Conservation (phyloP, 805 yeast species). For the Spathaspora boniae region DNA sequence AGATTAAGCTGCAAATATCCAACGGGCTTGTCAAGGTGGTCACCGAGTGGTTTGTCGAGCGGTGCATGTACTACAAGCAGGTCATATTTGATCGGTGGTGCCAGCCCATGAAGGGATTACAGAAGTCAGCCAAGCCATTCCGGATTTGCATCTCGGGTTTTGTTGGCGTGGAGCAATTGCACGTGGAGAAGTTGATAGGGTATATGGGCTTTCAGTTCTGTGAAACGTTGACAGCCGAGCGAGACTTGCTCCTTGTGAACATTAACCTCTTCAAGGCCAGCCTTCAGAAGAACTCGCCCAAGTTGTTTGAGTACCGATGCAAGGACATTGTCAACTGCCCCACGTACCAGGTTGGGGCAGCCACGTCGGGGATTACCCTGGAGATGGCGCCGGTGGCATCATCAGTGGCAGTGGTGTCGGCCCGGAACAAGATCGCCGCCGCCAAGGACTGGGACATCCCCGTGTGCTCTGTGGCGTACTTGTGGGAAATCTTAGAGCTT, state of each 20-base stretch:
- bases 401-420: slow-evolving; percentile 37
- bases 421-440: slow-evolving; percentile 54
- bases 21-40: slow-evolving; percentile 31
- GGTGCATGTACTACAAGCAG: slow-evolving; percentile 58
- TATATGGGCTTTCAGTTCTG: slow-evolving; percentile 50
- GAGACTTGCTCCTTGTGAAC: slow-evolving; percentile 59
- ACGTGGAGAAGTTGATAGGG: slow-evolving; percentile 59
- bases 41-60: slow-evolving; percentile 81
- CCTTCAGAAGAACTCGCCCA: slow-evolving; percentile 37
- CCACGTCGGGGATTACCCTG: slow-evolving; percentile 7
- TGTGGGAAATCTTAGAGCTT: slow-evolving; percentile 48
- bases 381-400: slow-evolving; percentile 23
- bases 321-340: slow-evolving; percentile 34
- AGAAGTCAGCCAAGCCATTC: slow-evolving; percentile 19
- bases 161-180: slow-evolving; percentile 71
- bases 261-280: slow-evolving; percentile 42
- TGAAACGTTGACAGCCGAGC: slow-evolving; percentile 44
- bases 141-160: slow-evolving; percentile 66
- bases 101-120: slow-evolving; percentile 41
- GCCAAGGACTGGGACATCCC: slow-evolving; percentile 59
- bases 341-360: slow-evolving; percentile 23
- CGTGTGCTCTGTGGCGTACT: slow-evolving; percentile 50
- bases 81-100: slow-evolving; percentile 62
- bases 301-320: slow-evolving; percentile 34
- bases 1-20: slow-evolving; percentile 21